Evolutionary conservation across 345 rosid species (phyloP).

Genomic region (Pistacia integerrima): DNA sequence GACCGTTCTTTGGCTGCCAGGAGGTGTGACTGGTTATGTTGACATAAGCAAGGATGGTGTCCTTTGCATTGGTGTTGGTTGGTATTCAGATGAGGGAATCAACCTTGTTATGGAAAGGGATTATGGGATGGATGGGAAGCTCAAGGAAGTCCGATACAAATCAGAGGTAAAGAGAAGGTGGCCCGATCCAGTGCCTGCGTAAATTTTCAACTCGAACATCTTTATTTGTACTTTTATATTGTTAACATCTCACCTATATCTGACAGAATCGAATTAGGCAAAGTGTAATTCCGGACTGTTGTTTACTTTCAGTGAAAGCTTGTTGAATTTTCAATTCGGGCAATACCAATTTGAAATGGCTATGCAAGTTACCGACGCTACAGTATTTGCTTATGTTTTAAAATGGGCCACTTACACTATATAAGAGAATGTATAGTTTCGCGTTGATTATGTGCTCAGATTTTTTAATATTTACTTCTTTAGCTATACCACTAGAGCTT

Average conservation of each 20-base stretch:
- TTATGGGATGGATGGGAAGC: slow-evolving; percentile 78
- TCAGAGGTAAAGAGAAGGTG: slow-evolving; percentile 87
- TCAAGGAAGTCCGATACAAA: slow-evolving; percentile 77
- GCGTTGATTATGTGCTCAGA: no score
- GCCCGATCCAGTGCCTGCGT: slow-evolving; percentile 39
- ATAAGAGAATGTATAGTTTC: no score
- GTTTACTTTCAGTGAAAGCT: no score
- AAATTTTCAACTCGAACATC: slow-evolving; percentile 10
- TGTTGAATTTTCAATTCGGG: no score
- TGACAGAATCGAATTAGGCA: not conserved
- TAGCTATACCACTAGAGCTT: no score
- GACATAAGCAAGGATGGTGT: slow-evolving; percentile 75
- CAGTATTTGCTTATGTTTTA: no score
- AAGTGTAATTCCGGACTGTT: not conserved
- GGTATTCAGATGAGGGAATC: slow-evolving; percentile 92
- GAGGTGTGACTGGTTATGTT: slow-evolving; percentile 75
- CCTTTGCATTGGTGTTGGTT: slow-evolving; percentile 78
- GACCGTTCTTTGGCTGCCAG: slow-evolving; percentile 82
- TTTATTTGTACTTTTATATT: not conserved
- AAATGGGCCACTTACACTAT: no score
- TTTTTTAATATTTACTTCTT: no score
- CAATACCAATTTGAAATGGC: no score
- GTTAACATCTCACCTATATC: not conserved
- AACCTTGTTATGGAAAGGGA: slow-evolving; percentile 94
- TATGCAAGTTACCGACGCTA: no score